Conservation (phyloP, 2,329 filamentous ascomycete genomes). For the Colletotrichum viniferum region DNA sequence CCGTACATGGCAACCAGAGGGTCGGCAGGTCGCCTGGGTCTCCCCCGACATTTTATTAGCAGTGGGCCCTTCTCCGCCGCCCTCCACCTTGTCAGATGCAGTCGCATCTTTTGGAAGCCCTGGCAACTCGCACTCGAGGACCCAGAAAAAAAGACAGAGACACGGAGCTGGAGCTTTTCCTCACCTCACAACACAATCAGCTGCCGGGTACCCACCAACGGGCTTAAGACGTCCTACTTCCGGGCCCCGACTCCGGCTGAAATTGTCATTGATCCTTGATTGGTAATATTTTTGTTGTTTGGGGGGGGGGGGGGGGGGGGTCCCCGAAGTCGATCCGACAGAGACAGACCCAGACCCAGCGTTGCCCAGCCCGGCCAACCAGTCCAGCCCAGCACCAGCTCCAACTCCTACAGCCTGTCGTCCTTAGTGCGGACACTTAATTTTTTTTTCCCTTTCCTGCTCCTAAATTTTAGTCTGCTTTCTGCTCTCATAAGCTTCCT, state of each 20-base stretch:
- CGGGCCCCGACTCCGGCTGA: not conserved
- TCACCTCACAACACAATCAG: not conserved
- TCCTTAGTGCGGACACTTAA: not conserved
- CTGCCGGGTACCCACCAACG: not conserved
- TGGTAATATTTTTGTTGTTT: constrained; percentile 5
- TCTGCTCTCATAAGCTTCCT: constrained; percentile 52
- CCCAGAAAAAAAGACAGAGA: not conserved
- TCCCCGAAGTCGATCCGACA: constrained; percentile 16
- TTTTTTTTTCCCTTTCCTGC: not conserved
- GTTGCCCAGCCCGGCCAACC: not conserved
- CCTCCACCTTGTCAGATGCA: not conserved
- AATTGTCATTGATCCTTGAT: constrained; percentile 13
- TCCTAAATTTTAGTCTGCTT: constrained; percentile 67
- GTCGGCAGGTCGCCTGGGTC: not conserved
- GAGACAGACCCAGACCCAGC: not conserved
- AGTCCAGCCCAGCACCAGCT: not conserved
- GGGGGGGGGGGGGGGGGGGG: not conserved
- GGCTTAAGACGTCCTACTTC: constrained; percentile 16
- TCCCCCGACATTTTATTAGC: constrained; percentile 1
- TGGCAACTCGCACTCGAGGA: not conserved
- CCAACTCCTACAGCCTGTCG: not conserved
- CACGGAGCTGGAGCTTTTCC: not conserved
- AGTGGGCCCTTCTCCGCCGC: not conserved
- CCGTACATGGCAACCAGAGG: not conserved
- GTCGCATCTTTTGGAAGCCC: not conserved